Percentiles rank a stretch among this genome's conserved stretches.
Conservation (phyloP, 805 yeast species). For the Lipomyces starkeyi region DNA sequence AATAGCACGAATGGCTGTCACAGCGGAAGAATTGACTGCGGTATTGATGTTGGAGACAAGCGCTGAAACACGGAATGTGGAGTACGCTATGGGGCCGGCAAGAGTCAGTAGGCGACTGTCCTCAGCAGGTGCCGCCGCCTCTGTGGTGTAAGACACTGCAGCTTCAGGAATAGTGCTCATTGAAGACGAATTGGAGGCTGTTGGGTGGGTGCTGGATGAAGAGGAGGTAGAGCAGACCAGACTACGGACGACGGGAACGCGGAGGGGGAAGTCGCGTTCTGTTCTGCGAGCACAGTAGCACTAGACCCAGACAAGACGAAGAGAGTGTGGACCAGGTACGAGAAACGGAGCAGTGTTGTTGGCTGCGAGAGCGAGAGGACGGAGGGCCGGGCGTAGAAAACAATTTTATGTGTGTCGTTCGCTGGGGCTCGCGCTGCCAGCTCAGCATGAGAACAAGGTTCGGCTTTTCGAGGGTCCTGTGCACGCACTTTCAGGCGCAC, state of each 20-base stretch:
- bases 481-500: neutral
- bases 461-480: neutral
- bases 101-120: conserved; percentile 50
- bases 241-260: neutral
- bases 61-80: conserved; percentile 80
- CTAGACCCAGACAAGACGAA: neutral
- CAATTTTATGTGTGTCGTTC: neutral
- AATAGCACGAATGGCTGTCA: conserved; percentile 72
- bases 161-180: conserved; percentile 5
- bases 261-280: neutral
- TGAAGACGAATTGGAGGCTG: neutral
- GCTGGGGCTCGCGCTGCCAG: neutral
- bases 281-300: neutral
- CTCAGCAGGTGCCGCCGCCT: conserved; percentile 10
- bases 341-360: neutral
- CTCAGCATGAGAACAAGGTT: neutral
- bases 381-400: neutral
- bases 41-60: conserved; percentile 74
- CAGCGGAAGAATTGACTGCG: conserved; percentile 68
- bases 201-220: neutral
- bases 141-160: conserved; percentile 1
- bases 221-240: neutral
- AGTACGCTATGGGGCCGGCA: conserved; percentile 90
- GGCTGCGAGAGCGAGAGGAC: neutral
- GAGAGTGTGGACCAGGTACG: neutral